Base-by-base conservation (phyloP, 805 yeast genomes). In the Metschnikowia kunwiensis region DNA sequence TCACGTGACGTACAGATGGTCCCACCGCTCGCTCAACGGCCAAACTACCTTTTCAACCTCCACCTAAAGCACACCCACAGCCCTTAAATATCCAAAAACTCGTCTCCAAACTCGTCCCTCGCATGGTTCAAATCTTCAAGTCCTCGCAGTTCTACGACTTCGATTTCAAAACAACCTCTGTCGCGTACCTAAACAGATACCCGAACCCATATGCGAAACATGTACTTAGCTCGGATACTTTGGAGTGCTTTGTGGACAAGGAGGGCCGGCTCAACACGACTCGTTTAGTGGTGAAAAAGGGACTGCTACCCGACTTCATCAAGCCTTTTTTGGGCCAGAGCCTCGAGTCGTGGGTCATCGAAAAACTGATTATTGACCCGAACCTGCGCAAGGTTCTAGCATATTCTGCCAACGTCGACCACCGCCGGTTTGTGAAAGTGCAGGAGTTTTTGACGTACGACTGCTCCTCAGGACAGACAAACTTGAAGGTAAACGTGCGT, bases 171-270 rank as follows among this genome's bases (percentile, higher is more conserved):
- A 82, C 91, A 0, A 86, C 85, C 3, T 72, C 87, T 1, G 65
- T 80, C 31, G 95, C 95, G 1, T 81, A 82, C 55, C 80, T 86
- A 61, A 67, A 66, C 47, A 43, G 70, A 40, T 67, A 65, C 44
- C 82, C 82, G 10, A 80, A 81, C 57, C 97, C 97, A 2, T 88
- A 72, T 56, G 81, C 96, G 12, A 66, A 77, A 7, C 96, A 91
- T 63, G 96, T 91, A 9, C 65, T 81, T 23, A 82, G 95, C 6
- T 79, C 78, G 18, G 97, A 89, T 57, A 84, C 95, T 2, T 55
- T 89, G 11, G 78, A 78, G 22, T 64, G 75, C 34, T 57, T 65
- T 42, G 67, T 86, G 13, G 86, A 82, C 44, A 46, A 54, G 1
- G 65, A 77, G 8, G 94, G 94, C 16, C 68, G 77, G 32, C 70